A percentile compares a stretch with the other conserved stretches of the same genome.
phyloP scores from a whole-genome alignment of 331 rosid genomes.

The Dryas integrifolia region DNA sequence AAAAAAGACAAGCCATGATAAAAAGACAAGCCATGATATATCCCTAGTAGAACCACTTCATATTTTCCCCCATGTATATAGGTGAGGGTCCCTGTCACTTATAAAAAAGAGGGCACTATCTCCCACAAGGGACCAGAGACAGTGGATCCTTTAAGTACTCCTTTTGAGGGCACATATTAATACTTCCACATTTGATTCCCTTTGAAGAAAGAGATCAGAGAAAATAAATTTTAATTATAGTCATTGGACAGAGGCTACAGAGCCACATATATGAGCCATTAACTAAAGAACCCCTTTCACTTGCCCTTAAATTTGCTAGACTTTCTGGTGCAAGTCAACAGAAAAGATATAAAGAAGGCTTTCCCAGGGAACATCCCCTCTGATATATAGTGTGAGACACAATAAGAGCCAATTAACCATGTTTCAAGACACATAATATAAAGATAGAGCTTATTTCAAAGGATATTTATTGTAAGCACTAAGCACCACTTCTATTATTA shows the following conservation, averaged over 20 bases:
- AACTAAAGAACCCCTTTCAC: constrained; percentile 16
- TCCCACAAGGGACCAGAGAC: constrained; percentile 28
- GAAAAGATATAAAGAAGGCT: constrained; percentile 24
- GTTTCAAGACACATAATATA: too few relatives aligned
- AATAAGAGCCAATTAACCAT: too few relatives aligned
- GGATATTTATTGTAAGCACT: too few relatives aligned
- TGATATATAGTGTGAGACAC: neutral
- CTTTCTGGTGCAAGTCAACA: constrained; percentile 45
- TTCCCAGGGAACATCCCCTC: constrained; percentile 21
- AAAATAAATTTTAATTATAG: neutral
- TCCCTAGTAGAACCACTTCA: neutral
- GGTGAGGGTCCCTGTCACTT: constrained; percentile 4
- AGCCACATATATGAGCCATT: neutral
- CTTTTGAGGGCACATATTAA: constrained; percentile 32
- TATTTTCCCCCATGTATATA: neutral
- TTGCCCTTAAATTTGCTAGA: constrained; percentile 25
- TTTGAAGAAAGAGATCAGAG: neutral
- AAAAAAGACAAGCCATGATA: neutral
- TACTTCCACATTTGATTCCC: constrained; percentile 7
- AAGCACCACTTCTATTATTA: too few relatives aligned
- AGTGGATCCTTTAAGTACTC: constrained; percentile 30
- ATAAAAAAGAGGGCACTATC: constrained; percentile 22
- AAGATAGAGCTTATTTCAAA: too few relatives aligned
- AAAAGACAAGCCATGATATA: too few relatives aligned
- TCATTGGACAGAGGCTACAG: constrained; percentile 7